These are phyloP conservation scores for Trichoderma citrinoviride DNA, from an alignment of 2,329 filamentous ascomycete genomes.

Conservation along the genomic window DNA sequence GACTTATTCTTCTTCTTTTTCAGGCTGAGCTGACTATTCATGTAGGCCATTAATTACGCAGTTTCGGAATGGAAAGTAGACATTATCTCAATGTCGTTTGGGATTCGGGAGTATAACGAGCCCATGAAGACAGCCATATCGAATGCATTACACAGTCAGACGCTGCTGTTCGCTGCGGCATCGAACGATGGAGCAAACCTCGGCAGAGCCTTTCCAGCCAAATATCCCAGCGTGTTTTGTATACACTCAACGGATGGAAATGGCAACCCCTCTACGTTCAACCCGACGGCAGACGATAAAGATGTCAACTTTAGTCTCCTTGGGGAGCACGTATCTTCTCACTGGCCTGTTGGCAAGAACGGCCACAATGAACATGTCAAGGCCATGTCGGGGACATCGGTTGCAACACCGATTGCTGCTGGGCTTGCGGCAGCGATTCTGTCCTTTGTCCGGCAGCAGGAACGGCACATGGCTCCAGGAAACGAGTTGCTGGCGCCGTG, in stretches of 20 bases:
- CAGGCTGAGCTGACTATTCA: background rate
- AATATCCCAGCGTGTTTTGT: background rate
- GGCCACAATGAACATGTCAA: background rate
- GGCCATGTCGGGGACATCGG: background rate
- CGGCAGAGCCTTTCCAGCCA: background rate
- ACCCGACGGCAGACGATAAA: background rate
- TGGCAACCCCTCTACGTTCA: background rate
- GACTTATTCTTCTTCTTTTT: background rate
- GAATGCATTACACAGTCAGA: background rate
- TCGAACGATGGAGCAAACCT: constrained; percentile 5
- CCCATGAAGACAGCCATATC: background rate
- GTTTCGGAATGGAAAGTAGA: background rate
- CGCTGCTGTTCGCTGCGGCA: constrained; percentile 4
- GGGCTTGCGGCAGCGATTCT: background rate
- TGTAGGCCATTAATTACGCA: background rate
- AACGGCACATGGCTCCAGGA: background rate
- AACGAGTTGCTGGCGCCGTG: background rate
- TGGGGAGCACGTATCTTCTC: background rate
- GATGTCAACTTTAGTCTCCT: constrained; percentile 6
- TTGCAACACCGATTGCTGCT: constrained; percentile 4
- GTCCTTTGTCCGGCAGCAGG: constrained; percentile 3
- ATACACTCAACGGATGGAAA: constrained; percentile 7
- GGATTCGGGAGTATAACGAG: background rate
- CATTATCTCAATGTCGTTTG: constrained; percentile 6
- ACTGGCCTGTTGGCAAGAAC: background rate